Conservation (phyloP, 2,329 filamentous ascomycete genomes). For the Diplodia seriata region DNA sequence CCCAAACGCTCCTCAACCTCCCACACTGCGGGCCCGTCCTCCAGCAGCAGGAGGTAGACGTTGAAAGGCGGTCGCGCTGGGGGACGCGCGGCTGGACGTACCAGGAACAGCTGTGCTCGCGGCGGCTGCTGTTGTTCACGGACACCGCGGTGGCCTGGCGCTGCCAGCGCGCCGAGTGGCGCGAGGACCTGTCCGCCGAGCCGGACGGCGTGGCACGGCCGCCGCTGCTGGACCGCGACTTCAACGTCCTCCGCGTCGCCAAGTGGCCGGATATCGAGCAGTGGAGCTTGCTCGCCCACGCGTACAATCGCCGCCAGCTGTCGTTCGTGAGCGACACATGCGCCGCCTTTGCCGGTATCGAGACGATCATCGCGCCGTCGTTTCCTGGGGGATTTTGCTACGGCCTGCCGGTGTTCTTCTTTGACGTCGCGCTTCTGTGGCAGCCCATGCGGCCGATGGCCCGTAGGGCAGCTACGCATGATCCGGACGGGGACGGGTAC, state of each 20-base stretch:
- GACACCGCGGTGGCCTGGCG: too few species aligned
- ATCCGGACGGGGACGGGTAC: neutral
- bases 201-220: neutral
- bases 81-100: neutral
- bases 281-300: too few species aligned
- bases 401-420: conserved; percentile 37
- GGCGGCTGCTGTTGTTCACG: too few species aligned
- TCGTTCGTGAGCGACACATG: conserved; percentile 38
- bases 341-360: conserved; percentile 36
- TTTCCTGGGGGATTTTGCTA: conserved; percentile 37
- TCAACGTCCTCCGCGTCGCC: too few species aligned
- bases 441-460: conserved; percentile 27
- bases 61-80: neutral
- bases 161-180: too few species aligned
- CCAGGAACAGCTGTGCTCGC: neutral
- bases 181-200: too few species aligned
- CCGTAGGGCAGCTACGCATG: neutral
- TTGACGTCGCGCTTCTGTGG: conserved; percentile 38
- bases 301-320: conserved; percentile 26
- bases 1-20: neutral
- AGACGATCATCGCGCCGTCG: conserved; percentile 32
- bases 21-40: neutral
- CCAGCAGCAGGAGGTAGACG: neutral
- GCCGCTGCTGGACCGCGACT: too few species aligned
- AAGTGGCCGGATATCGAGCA: too few species aligned